phyloP scores from a whole-genome alignment of 805 yeast genomes.

The Metschnikowia picachoensis region DNA sequence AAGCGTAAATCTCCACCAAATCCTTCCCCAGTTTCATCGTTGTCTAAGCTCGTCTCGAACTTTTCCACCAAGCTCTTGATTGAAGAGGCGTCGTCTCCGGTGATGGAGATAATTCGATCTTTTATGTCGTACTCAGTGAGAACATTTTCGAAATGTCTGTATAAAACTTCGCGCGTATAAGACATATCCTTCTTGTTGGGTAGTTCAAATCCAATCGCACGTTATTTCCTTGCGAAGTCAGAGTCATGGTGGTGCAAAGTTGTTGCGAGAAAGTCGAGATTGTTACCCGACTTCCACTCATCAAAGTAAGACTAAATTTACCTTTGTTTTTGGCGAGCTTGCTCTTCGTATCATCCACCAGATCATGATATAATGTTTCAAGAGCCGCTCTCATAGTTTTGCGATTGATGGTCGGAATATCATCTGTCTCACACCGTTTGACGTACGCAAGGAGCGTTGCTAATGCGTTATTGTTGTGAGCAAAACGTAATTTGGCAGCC shows the following conservation, averaged over 20 bases:
- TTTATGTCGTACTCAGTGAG: no score
- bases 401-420: neutral
- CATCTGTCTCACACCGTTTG: neutral
- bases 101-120: constrained; percentile 4
- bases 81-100: no score
- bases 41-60: neutral
- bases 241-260: constrained; percentile 3
- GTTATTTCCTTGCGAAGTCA: neutral
- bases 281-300: constrained; percentile 4
- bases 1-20: constrained; percentile 3
- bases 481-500: constrained; percentile 1
- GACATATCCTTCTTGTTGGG: neutral
- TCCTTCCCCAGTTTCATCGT: neutral
- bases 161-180: constrained; percentile 2
- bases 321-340: constrained; percentile 3
- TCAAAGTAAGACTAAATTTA: neutral
- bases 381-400: constrained; percentile 1
- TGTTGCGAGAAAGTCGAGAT: no score
- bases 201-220: neutral
- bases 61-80: neutral
- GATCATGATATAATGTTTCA: neutral
- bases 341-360: neutral
- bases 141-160: constrained; percentile 1
- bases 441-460: no score
- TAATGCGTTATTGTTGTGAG: constrained; percentile 1